Evolutionary conservation across 352 stramenopile species (phyloP).

Genomic region (Phytophthora aleatoria): DNA sequence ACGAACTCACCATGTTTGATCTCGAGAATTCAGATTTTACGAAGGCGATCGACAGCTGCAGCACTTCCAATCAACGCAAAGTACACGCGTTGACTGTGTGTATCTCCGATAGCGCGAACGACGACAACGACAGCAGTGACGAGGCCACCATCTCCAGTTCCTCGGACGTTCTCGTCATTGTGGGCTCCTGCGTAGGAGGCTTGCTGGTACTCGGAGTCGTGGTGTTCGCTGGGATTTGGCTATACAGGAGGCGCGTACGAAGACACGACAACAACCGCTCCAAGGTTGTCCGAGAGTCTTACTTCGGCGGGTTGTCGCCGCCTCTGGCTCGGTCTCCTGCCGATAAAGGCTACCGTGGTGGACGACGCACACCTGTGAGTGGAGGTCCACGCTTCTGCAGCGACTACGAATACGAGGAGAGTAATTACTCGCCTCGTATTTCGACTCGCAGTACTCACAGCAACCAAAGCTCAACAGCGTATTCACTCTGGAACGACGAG

Average conservation of each 20-base stretch:
- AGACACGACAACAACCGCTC: constrained; percentile 7
- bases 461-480: constrained; percentile 43
- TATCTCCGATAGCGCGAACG: constrained; percentile 26
- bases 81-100: constrained; percentile 38
- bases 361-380: constrained; percentile 30
- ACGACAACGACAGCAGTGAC: constrained; percentile 24
- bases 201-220: constrained; percentile 35
- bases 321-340: constrained; percentile 30
- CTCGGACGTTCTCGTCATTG: constrained; percentile 26
- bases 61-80: constrained; percentile 13
- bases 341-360: constrained; percentile 34
- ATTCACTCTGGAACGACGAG: constrained; percentile 52
- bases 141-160: background rate
- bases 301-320: constrained; percentile 42
- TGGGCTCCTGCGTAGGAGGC: constrained; percentile 46
- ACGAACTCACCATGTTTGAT: constrained; percentile 38
- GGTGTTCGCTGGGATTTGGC: constrained; percentile 24
- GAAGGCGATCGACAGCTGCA: constrained; percentile 32
- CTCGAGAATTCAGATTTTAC: constrained; percentile 42
- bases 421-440: constrained; percentile 31
- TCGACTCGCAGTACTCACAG: constrained; percentile 44
- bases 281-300: constrained; percentile 32
- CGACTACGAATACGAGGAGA: constrained; percentile 31
- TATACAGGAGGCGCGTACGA: constrained; percentile 23
- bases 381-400: constrained; percentile 20